A percentile compares a stretch with the other conserved stretches of the same genome.
Evolutionary conservation across 176 grass and related monocot genomes (phyloP).

Genomic region (Oryza officinalis): DNA sequence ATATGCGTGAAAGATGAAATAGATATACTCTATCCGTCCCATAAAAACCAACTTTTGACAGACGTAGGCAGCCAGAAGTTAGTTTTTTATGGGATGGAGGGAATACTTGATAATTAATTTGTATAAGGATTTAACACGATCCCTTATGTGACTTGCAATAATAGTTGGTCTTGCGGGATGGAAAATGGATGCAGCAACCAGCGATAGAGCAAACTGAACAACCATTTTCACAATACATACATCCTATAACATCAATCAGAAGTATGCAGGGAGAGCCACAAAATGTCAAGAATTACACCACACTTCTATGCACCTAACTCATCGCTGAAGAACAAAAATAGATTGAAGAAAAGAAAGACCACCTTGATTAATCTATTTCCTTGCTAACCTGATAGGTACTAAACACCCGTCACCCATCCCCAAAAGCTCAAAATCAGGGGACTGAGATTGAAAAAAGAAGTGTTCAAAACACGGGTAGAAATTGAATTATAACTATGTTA

Average conservation of each 20-base stretch:
- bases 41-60: too few relatives aligned
- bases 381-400: constrained; percentile 2
- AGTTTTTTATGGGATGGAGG: too few relatives aligned
- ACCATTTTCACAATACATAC: neutral
- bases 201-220: neutral
- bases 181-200: constrained; percentile 20
- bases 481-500: constrained; percentile 43
- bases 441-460: constrained; percentile 6
- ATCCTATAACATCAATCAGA: constrained; percentile 16
- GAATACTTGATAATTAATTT: neutral
- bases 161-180: neutral
- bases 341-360: constrained; percentile 8
- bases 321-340: constrained; percentile 8
- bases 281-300: constrained; percentile 11
- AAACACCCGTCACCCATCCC: constrained; percentile 6
- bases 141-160: neutral
- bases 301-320: constrained; percentile 10
- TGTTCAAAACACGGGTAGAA: constrained; percentile 28
- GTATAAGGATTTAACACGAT: neutral
- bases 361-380: constrained; percentile 33
- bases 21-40: neutral
- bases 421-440: constrained; percentile 41
- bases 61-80: too few relatives aligned
- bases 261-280: neutral
- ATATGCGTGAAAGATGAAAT: neutral